Conservation (phyloP, 352 stramenopile genomes). For the Peronospora destructor region DNA sequence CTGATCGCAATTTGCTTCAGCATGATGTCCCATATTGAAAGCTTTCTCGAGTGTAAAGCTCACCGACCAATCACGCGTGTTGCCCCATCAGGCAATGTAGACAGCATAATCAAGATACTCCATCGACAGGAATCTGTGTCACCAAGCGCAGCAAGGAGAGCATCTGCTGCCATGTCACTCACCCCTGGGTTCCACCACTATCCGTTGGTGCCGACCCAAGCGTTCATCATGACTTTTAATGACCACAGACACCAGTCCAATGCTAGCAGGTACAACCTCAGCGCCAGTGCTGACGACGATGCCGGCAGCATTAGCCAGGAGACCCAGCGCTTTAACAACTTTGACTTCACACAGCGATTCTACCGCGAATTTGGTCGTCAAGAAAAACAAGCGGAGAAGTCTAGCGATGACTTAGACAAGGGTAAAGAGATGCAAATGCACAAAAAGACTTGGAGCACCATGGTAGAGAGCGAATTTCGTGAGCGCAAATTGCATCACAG, state of each 20-base stretch:
- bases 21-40: slow-evolving; percentile 59
- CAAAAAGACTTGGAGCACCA: slow-evolving; percentile 50
- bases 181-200: slow-evolving; percentile 23
- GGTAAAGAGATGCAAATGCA: slow-evolving; percentile 46
- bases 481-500: slow-evolving; percentile 40
- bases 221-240: slow-evolving; percentile 22
- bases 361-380: slow-evolving; percentile 32
- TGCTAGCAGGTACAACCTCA: slow-evolving; percentile 10
- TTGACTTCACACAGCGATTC: slow-evolving; percentile 31
- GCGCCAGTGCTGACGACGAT: slow-evolving; percentile 18
- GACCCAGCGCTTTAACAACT: slow-evolving; percentile 23
- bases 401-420: slow-evolving; percentile 36
- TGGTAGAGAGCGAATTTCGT: slow-evolving; percentile 40
- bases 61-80: slow-evolving; percentile 20
- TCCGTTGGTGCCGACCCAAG: slow-evolving; percentile 21
- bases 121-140: slow-evolving; percentile 6
- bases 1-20: slow-evolving; percentile 71
- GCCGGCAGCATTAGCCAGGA: slow-evolving; percentile 12
- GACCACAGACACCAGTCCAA: slow-evolving; percentile 14
- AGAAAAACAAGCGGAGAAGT: slow-evolving; percentile 12
- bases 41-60: slow-evolving; percentile 47
- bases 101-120: slow-evolving; percentile 4
- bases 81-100: slow-evolving; percentile 5
- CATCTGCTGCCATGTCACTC: slow-evolving; percentile 22
- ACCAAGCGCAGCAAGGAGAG: slow-evolving; percentile 18